Evolutionary conservation across 2,329 filamentous ascomycete species (phyloP).

Genomic region (Dactylellina sp.): DNA sequence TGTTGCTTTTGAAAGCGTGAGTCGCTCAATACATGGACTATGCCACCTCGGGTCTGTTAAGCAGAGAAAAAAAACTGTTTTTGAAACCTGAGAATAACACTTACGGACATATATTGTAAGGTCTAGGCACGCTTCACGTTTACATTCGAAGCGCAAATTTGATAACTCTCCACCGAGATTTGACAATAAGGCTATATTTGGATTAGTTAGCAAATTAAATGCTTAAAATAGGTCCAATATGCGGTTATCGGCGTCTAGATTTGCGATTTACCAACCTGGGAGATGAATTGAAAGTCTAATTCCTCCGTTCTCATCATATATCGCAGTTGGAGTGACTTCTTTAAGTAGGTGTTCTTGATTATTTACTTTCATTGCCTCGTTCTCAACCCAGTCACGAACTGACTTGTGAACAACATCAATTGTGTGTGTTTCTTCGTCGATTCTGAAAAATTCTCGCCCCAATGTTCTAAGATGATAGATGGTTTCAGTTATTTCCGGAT

Average conservation of each 20-base stretch:
- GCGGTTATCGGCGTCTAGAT: background rate
- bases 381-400: conserved; percentile 48
- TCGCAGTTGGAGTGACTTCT: background rate
- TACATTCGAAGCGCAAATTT: conserved; percentile 8
- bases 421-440: conserved; percentile 40
- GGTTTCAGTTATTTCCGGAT: conserved; percentile 49
- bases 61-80: background rate
- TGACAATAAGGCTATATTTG: conserved; percentile 8
- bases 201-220: background rate
- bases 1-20: background rate
- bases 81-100: background rate
- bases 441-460: conserved; percentile 50
- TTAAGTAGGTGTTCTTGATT: conserved; percentile 34
- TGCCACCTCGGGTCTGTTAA: background rate
- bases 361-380: conserved; percentile 44
- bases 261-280: background rate
- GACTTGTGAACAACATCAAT: conserved; percentile 53
- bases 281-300: conserved; percentile 15
- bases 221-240: background rate
- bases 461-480: conserved; percentile 41
- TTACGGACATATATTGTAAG: conserved; percentile 26
- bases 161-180: background rate
- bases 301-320: background rate
- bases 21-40: conserved; percentile 12
- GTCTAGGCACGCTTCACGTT: conserved; percentile 20